Evolutionary conservation across 345 rosid species (phyloP), one percentile per base, ranked within the genome.

Genomic region (Aquilaria malaccensis): DNA sequence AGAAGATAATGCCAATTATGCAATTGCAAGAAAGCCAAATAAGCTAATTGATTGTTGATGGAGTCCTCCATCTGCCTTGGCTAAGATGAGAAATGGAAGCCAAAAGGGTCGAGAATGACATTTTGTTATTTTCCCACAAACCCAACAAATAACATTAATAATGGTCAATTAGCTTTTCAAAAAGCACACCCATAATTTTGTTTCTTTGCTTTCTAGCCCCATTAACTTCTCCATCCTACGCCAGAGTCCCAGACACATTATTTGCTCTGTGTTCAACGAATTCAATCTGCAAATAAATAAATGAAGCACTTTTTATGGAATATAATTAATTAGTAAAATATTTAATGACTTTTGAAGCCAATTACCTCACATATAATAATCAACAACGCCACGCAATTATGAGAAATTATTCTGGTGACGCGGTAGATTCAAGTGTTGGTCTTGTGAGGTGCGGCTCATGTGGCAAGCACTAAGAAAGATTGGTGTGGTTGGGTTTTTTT

Each of bases 391-490:
- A 22, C 22, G 22, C 22, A 22, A 37, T 37, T 37, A 37, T 37
- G 43, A 37, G 43, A 37, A 37, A 37, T 37, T 37, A 37, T 9
- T 37, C 7, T 37, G 43, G 43, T 37, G 43, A 37, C 5, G 6
- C 7, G 5, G 43, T 37, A 37, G 43, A 37, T 37, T 37, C 43
- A 4, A 37, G 43, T 37, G 4, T 37, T 37, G 43, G 43, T 37
- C 7, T 37, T 37, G 43, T 37, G 43, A 0, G 56, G 66, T 14
- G 64, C 63, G 63, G 52, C 58, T 64, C 62, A 22, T 63, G 67
- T 69, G 67, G 54, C n/a, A 10, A 72, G 68, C 77, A 67, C 68
- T 70, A 55, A 13, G 4, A 37, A 46, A 51, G 64, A 67, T 66
- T 61, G 37, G 53, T 15, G 22, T 52, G 55, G 10, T n/a, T 67